Evolutionary conservation across 78 protist genomes (phyloP).

Genomic region (Dictyostelium firmibasis): DNA sequence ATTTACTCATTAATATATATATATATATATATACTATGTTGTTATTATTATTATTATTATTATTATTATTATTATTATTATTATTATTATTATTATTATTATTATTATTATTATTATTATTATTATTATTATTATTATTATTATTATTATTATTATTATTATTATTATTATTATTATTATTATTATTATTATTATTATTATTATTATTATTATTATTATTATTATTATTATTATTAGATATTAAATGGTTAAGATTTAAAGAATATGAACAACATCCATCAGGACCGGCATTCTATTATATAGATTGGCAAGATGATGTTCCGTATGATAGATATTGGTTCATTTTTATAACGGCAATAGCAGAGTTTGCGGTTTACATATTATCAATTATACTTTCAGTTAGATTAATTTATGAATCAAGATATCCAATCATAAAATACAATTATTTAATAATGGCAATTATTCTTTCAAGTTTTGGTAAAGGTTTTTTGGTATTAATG

Average conservation of each 20-base stretch:
- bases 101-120: too few relatives aligned
- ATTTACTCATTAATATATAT: too few relatives aligned
- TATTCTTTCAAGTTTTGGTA: constrained; percentile 76
- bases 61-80: too few relatives aligned
- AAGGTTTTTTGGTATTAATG: constrained; percentile 77
- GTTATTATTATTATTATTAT: too few relatives aligned
- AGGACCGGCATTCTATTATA: constrained; percentile 55
- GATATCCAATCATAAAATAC: constrained; percentile 69
- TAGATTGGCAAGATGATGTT: constrained; percentile 79
- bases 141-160: background rate
- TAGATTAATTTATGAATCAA: constrained; percentile 20
- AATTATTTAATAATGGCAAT: constrained; percentile 62
- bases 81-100: too few relatives aligned
- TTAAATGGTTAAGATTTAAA: constrained; percentile 68
- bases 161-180: background rate
- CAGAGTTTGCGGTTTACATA: constrained; percentile 57
- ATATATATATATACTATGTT: too few relatives aligned
- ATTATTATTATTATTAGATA: background rate
- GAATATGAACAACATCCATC: constrained; percentile 38
- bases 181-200: background rate
- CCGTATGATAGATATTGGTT: constrained; percentile 78
- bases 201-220: background rate
- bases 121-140: too few relatives aligned
- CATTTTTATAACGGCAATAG: constrained; percentile 55
- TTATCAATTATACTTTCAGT: constrained; percentile 15